Conservation (phyloP, 2,329 filamentous ascomycete genomes). For the Amylocarpus encephaloides region DNA sequence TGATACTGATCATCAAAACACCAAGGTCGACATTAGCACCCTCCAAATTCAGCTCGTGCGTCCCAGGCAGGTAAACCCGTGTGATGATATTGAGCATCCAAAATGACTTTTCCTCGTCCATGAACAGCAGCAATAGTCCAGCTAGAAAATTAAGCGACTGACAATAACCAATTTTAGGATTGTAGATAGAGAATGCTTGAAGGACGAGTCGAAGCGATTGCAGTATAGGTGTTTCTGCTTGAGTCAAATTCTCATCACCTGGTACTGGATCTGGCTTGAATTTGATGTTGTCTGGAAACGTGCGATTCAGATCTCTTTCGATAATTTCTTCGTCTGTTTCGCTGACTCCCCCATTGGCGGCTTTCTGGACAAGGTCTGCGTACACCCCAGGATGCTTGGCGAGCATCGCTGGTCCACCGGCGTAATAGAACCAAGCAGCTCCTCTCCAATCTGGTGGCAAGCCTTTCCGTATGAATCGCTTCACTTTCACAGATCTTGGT, state of each 20-base stretch:
- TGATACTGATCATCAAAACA: constrained; percentile 81
- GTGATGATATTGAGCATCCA: constrained; percentile 93
- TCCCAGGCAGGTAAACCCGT: constrained; percentile 78
- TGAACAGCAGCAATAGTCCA: constrained; percentile 80
- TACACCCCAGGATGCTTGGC: constrained; percentile 74
- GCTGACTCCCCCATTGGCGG: constrained; percentile 56
- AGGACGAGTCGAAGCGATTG: constrained; percentile 76
- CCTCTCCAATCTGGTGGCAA: constrained; percentile 91
- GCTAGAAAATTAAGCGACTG: constrained; percentile 94
- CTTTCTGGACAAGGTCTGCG: constrained; percentile 54
- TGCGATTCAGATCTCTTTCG: constrained; percentile 86
- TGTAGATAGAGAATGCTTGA: constrained; percentile 84
- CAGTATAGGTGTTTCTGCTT: constrained; percentile 68
- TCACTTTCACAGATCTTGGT: constrained; percentile 72
- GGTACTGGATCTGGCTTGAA: constrained; percentile 61
- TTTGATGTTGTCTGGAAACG: constrained; percentile 87
- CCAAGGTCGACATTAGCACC: constrained; percentile 91
- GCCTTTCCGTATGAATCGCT: constrained; percentile 85
- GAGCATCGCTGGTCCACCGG: constrained; percentile 74
- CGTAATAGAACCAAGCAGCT: constrained; percentile 96
- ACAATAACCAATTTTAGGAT: constrained; percentile 88
- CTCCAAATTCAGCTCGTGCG: constrained; percentile 84
- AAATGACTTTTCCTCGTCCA: constrained; percentile 85
- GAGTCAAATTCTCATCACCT: constrained; percentile 15
- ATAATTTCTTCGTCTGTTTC: constrained; percentile 81